phyloP scores from a whole-genome alignment of 164 flowering plant genomes.

The Amborella trichopoda region DNA sequence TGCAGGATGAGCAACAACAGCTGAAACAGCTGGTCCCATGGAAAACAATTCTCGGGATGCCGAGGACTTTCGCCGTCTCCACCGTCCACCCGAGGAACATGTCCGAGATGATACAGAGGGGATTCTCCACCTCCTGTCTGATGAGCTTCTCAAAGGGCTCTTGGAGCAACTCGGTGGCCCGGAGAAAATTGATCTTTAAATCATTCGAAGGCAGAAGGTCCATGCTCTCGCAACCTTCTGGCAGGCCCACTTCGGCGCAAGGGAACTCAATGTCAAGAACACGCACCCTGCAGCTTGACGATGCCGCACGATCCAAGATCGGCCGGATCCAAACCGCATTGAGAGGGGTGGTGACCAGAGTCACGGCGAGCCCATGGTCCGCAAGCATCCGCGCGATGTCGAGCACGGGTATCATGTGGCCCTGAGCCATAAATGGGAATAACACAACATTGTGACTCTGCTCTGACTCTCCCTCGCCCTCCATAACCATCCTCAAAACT shows the following conservation, averaged over 20 bases:
- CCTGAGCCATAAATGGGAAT: conserved; percentile 19
- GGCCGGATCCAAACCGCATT: conserved; percentile 19
- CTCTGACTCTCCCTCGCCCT: no score
- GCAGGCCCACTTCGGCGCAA: conserved; percentile 28
- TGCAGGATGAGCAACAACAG: conserved; percentile 6
- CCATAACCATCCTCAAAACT: no score
- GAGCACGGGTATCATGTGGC: conserved; percentile 29
- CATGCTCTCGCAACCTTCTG: conserved; percentile 37
- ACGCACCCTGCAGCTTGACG: conserved; percentile 11
- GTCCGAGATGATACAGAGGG: conserved; percentile 40
- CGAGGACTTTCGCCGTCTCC: conserved; percentile 15
- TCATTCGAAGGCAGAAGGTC: conserved; percentile 25
- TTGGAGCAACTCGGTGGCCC: conserved; percentile 18
- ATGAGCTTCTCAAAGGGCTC: conserved; percentile 22
- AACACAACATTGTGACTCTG: conserved; percentile 1
- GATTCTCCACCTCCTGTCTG: conserved; percentile 12
- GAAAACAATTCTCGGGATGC: conserved; percentile 35
- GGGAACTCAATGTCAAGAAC: conserved; percentile 21
- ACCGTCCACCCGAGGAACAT: conserved; percentile 26
- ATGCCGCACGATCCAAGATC: not conserved
- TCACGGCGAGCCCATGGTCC: conserved; percentile 18
- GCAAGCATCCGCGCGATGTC: conserved; percentile 49
- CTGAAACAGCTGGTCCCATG: conserved; percentile 26
- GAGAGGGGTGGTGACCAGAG: conserved; percentile 40
- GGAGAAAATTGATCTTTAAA: conserved; percentile 15